These are phyloP conservation scores for Leccinum pachyderme DNA, from an alignment of 1,284 basidiomycete genomes.

Conservation along the genomic window DNA sequence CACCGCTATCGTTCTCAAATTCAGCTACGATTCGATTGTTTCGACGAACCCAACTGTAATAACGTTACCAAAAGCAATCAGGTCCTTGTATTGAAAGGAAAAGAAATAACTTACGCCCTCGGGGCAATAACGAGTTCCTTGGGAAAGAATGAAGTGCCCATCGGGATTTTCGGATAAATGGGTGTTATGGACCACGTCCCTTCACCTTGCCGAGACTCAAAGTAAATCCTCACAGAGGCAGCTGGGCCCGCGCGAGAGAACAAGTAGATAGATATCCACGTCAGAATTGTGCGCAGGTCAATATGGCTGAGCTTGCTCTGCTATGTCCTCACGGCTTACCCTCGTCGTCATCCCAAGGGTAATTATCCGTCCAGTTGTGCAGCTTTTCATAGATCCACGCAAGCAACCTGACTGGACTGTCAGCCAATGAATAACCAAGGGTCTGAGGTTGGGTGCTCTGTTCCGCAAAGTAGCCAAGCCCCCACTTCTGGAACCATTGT, in stretches of 20 bases:
- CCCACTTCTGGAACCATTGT: slow-evolving; percentile 31
- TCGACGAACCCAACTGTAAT: slow-evolving; percentile 20
- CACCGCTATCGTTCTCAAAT: slow-evolving; percentile 35
- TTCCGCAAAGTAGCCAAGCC: slow-evolving; percentile 41
- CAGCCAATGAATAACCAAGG: slow-evolving; percentile 50
- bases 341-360: slow-evolving; percentile 52
- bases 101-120: slow-evolving; percentile 32
- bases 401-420: slow-evolving; percentile 55
- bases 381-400: slow-evolving; percentile 63
- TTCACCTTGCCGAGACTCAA: slow-evolving; percentile 33
- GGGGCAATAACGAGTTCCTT: slow-evolving; percentile 42
- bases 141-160: slow-evolving; percentile 50
- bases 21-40: slow-evolving; percentile 16
- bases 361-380: slow-evolving; percentile 49
- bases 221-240: slow-evolving; percentile 53
- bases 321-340: slow-evolving; percentile 27
- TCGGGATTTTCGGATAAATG: slow-evolving; percentile 37
- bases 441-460: slow-evolving; percentile 59
- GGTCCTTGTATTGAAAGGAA: background rate
- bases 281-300: slow-evolving; percentile 41
- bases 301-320: slow-evolving; percentile 2
- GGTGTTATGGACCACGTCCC: no score
- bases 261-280: slow-evolving; percentile 58
- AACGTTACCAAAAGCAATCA: background rate
- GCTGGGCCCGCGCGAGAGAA: slow-evolving; percentile 57